Conservation (phyloP, 2,329 filamentous ascomycete species). For the Colletotrichum sp. region DNA sequence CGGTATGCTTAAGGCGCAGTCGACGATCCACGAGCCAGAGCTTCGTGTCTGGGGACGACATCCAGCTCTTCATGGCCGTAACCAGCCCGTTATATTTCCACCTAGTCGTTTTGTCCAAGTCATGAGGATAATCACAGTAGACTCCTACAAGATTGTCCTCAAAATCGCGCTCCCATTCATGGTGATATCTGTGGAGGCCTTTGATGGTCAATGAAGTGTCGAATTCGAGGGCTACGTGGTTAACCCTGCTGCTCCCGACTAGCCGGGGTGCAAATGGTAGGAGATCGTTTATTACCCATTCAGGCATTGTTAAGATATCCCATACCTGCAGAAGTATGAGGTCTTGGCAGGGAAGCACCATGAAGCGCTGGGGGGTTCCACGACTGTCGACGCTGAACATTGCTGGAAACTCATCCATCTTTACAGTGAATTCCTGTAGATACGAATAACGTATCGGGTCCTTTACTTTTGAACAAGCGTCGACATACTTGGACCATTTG, state of each 20-base stretch:
- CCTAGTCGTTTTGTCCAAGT: not conserved
- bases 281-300: not conserved
- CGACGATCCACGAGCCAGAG: not conserved
- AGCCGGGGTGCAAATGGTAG: not conserved
- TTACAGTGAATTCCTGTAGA: fast-evolving
- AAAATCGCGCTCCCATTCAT: not conserved
- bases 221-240: not conserved
- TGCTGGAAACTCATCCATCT: not conserved
- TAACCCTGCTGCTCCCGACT: not conserved
- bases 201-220: not conserved
- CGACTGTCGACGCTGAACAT: not conserved
- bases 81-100: not conserved
- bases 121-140: not conserved
- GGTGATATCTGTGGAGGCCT: not conserved
- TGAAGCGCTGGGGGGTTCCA: not conserved
- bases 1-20: not conserved
- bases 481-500: not conserved
- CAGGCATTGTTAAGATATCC: no score
- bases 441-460: not conserved
- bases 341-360: not conserved
- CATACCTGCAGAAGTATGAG: not conserved
- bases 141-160: not conserved
- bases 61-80: not conserved
- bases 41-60: not conserved
- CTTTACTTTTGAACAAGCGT: not conserved